phyloP scores from a whole-genome alignment of 2,329 filamentous ascomycete species.

The Rutstroemia sp. region DNA sequence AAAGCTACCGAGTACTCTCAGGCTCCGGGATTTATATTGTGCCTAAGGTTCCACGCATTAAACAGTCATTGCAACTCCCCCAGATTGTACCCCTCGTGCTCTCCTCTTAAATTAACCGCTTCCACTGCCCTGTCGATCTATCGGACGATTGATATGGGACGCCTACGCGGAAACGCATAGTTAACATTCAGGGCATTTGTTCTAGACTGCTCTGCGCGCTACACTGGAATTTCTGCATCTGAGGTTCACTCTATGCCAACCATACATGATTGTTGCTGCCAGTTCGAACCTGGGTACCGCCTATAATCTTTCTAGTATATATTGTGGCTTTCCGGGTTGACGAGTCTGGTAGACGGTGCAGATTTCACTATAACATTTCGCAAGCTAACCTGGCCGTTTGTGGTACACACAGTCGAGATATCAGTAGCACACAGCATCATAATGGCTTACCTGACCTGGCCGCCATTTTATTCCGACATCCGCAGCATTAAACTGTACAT shows the following conservation, averaged over 20 bases:
- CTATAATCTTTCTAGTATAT: not conserved
- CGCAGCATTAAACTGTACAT: no score
- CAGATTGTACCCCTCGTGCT: not conserved
- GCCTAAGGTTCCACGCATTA: not conserved
- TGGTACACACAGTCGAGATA: no score
- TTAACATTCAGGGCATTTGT: not conserved
- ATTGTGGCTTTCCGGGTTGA: not conserved
- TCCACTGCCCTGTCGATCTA: not conserved
- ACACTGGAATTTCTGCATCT: not conserved
- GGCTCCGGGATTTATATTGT: not conserved
- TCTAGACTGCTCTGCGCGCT: no score
- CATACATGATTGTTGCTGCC: not conserved
- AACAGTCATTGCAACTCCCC: not conserved
- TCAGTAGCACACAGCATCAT: no score
- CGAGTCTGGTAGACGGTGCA: no score
- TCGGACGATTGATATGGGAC: not conserved
- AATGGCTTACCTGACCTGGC: no score
- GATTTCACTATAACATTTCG: not conserved
- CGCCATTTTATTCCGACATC: no score
- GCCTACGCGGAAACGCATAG: not conserved
- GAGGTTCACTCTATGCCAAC: not conserved
- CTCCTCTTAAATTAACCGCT: not conserved
- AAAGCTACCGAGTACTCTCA: not conserved
- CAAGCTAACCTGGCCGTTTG: no score
- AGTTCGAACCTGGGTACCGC: not conserved